Percentiles rank a stretch among this genome's conserved stretches.
These are phyloP conservation scores for Nepenthes alata DNA, from an alignment of 179 eudicot genomes.

Conservation along the genomic window DNA sequence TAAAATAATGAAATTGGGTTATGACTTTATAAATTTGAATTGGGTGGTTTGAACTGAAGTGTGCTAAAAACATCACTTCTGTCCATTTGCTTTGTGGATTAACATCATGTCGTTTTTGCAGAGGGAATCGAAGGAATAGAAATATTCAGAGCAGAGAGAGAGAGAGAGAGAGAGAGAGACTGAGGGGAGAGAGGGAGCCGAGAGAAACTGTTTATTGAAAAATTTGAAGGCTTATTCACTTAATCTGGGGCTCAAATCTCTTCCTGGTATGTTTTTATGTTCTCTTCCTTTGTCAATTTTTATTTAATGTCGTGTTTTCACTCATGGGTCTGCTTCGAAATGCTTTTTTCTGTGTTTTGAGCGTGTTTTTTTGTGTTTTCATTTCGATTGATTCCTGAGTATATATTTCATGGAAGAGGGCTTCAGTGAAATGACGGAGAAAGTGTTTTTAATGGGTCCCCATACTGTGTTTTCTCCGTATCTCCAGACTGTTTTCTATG, in stretches of 20 bases:
- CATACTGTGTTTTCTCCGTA: no score
- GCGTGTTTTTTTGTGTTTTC: neutral
- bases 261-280: conserved; percentile 4
- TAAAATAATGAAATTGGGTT: no score
- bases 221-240: conserved; percentile 10
- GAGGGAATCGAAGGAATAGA: conserved; percentile 18
- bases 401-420: neutral
- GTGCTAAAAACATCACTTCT: conserved; percentile 1
- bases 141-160: conserved; percentile 6
- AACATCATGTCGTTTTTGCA: conserved; percentile 20
- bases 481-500: no score
- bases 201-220: conserved; percentile 4
- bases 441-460: no score
- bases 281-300: neutral
- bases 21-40: no score
- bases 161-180: conserved; percentile 6
- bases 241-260: conserved; percentile 1
- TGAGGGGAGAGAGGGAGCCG: neutral
- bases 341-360: neutral
- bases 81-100: conserved; percentile 19
- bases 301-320: neutral
- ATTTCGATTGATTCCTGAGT: neutral
- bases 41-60: no score
- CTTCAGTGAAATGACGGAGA: no score
- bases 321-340: neutral